phyloP scores from a whole-genome alignment of 805 yeast genomes.

The Zygotorulaspora florentina region DNA sequence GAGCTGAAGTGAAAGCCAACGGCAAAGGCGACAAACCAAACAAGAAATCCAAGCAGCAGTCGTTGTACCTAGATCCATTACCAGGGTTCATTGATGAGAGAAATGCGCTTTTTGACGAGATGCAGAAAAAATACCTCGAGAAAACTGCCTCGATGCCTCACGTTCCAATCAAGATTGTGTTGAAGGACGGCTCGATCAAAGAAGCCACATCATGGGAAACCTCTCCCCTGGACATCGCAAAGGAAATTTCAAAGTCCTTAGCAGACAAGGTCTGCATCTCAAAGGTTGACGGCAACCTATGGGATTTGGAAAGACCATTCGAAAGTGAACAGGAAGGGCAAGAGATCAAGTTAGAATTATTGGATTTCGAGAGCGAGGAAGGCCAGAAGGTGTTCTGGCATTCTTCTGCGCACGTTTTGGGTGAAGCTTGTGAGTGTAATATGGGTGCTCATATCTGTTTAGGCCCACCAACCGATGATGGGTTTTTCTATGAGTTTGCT shows the following conservation, averaged over 20 bases:
- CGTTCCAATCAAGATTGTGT: conserved; percentile 67
- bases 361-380: conserved; percentile 90
- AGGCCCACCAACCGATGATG: conserved; percentile 98
- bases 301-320: conserved; percentile 95
- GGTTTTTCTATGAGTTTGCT: conserved; percentile 95
- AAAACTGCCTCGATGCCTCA: conserved; percentile 59
- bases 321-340: conserved; percentile 50
- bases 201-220: conserved; percentile 87
- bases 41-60: conserved; percentile 43
- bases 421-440: conserved; percentile 97
- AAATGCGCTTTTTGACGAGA: conserved; percentile 69
- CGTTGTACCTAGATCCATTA: conserved; percentile 62
- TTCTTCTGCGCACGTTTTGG: conserved; percentile 95
- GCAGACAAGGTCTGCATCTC: conserved; percentile 87
- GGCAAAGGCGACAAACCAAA: conserved; percentile 27
- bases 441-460: conserved; percentile 87
- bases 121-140: conserved; percentile 74
- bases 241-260: conserved; percentile 78
- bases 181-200: conserved; percentile 80
- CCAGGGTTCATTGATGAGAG: conserved; percentile 84
- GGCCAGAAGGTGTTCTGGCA: conserved; percentile 98
- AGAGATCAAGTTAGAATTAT: conserved; percentile 56
- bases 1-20: conserved; percentile 7
- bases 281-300: conserved; percentile 81
- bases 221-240: conserved; percentile 81